Percentiles rank a stretch among this genome's conserved stretches.
These are phyloP conservation scores for Colletotrichum gloeosporioides DNA, from an alignment of 2,329 filamentous ascomycete species.

Conservation along the genomic window DNA sequence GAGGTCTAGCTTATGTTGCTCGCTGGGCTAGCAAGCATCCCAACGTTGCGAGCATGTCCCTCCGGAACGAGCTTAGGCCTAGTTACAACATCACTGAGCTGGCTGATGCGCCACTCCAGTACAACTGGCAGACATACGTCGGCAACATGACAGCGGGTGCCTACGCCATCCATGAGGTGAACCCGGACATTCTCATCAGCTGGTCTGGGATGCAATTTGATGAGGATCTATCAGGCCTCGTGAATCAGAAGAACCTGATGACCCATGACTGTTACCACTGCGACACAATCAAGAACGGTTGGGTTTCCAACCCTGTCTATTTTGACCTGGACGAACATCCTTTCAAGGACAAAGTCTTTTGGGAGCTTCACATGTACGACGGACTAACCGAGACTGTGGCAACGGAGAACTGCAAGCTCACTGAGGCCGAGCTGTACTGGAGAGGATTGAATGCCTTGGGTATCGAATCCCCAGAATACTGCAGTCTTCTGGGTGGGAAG, in stretches of 20 bases:
- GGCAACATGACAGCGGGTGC: not conserved
- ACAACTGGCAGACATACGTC: not conserved
- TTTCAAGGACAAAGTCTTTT: not conserved
- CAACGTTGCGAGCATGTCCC: not conserved
- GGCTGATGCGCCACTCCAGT: not conserved
- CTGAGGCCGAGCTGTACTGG: constrained; percentile 52
- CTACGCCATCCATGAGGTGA: not conserved
- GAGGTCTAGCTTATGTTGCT: not conserved
- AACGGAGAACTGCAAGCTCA: constrained; percentile 50
- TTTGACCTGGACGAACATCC: not conserved
- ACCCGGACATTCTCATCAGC: not conserved
- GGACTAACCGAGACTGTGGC: constrained; percentile 40
- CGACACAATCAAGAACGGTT: not conserved
- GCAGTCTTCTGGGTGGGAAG: not conserved
- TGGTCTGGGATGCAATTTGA: not conserved
- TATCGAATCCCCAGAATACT: constrained; percentile 40
- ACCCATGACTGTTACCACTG: not conserved
- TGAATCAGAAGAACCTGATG: not conserved
- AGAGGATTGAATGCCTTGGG: constrained; percentile 53
- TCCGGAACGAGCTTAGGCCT: not conserved
- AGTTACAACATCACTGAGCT: not conserved
- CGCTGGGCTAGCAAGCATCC: not conserved
- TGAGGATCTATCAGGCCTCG: not conserved
- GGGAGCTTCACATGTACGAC: not conserved
- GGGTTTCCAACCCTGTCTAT: not conserved